A percentile compares a stretch with the other conserved stretches of the same genome.
Conservation (phyloP, 169 alveolate species). For the Ichthyophthirius multifiliis region DNA sequence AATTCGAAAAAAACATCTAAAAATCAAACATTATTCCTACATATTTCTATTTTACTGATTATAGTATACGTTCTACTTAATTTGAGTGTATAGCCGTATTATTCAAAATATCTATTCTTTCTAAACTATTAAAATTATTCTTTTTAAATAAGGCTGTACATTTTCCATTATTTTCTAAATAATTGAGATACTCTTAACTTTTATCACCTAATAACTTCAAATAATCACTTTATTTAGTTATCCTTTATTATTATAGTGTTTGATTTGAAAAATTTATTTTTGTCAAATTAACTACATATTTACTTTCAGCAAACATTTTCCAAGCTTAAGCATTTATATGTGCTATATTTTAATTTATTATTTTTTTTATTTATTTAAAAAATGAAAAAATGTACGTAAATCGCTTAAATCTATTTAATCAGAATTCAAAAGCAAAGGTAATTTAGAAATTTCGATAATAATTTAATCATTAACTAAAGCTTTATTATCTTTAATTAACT, state of each 20-base stretch:
- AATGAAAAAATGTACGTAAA: neutral
- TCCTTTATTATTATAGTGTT: neutral
- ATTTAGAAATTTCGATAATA: neutral
- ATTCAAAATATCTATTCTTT: neutral
- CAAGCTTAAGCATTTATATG: neutral
- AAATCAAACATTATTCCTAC: neutral
- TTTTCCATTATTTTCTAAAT: neutral
- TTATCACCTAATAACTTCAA: too few species aligned
- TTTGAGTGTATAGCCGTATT: neutral
- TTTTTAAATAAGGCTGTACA: neutral
- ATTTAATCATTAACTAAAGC: neutral
- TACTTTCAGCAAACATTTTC: neutral
- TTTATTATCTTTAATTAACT: neutral
- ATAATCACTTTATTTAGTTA: too few species aligned
- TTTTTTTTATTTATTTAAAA: neutral
- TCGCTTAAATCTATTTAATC: neutral
- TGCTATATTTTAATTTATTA: neutral
- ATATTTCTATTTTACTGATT: neutral
- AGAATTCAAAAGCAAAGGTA: neutral
- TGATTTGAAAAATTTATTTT: neutral
- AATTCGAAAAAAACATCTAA: neutral
- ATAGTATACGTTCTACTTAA: neutral
- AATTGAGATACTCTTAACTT: neutral
- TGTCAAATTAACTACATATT: neutral
- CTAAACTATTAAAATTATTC: neutral